These are phyloP conservation scores for Oryza rufipogon DNA, from an alignment of 176 grass and related monocot species.

Conservation along the genomic window DNA sequence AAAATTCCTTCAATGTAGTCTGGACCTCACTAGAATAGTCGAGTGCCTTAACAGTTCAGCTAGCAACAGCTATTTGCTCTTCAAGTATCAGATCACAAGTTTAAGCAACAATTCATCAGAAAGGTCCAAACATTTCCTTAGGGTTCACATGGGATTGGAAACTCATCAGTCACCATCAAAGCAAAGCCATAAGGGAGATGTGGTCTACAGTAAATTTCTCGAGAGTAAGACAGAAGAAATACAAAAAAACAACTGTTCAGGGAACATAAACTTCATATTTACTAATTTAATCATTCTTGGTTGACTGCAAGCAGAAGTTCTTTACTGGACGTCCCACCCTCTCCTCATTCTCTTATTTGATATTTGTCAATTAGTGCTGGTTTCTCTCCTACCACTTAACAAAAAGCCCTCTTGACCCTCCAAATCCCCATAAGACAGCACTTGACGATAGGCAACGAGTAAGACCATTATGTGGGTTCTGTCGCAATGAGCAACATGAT, in stretches of 20 bases:
- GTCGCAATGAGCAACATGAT: not conserved
- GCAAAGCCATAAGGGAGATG: not conserved
- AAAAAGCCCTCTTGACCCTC: not conserved
- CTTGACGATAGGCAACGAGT: not conserved
- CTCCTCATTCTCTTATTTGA: not conserved
- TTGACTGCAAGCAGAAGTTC: not conserved
- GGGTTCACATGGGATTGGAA: not conserved
- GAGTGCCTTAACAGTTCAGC: not conserved
- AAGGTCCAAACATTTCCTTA: slow-evolving; percentile 1
- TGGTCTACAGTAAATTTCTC: not conserved
- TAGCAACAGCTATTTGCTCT: not conserved
- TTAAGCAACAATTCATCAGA: not conserved
- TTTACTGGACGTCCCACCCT: not conserved
- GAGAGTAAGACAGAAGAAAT: not conserved
- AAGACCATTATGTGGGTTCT: not conserved
- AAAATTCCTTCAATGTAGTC: not conserved
- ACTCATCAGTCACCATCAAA: not conserved
- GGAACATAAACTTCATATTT: not conserved
- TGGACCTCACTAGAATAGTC: not conserved
- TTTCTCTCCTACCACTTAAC: not conserved
- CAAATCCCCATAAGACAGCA: not conserved
- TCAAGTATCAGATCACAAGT: not conserved
- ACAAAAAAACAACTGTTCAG: not conserved
- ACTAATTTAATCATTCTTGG: not conserved
- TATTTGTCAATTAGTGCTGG: not conserved